These are phyloP conservation scores for Nicotiana sylvestris DNA, from an alignment of 257 asterid species.

Conservation along the genomic window DNA sequence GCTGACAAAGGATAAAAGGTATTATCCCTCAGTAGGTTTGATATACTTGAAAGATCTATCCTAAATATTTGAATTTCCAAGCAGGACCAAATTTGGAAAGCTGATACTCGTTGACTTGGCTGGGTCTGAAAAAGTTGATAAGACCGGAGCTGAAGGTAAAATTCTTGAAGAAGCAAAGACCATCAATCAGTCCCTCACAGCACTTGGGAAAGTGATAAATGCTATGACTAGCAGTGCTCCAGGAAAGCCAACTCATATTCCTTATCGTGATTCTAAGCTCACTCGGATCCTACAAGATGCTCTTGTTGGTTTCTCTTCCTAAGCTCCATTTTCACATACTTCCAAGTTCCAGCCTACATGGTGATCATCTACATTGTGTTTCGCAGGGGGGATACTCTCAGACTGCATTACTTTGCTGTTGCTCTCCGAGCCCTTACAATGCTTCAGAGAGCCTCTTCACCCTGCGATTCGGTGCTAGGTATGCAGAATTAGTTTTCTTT, in stretches of 20 bases:
- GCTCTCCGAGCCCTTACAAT: constrained; percentile 84
- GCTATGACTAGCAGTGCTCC: constrained; percentile 52
- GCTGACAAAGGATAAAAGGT: constrained; percentile 52
- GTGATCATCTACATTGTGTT: constrained; percentile 24
- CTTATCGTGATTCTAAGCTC: constrained; percentile 85
- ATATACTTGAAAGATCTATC: constrained; percentile 6
- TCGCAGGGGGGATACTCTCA: constrained; percentile 74
- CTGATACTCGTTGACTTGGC: constrained; percentile 87
- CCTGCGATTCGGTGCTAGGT: constrained; percentile 90
- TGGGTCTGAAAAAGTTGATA: constrained; percentile 90
- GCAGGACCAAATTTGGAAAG: constrained; percentile 54
- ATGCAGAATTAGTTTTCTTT: constrained; percentile 8
- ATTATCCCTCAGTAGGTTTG: constrained; percentile 3
- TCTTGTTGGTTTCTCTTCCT: constrained; percentile 50
- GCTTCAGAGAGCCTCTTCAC: constrained; percentile 76
- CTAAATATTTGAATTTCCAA: constrained; percentile 13
- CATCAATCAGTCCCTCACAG: constrained; percentile 78
- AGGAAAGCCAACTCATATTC: constrained; percentile 65
- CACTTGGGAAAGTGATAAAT: constrained; percentile 86
- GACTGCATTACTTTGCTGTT: constrained; percentile 82
- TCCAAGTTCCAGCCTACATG: not conserved
- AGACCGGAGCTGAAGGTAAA: constrained; percentile 85
- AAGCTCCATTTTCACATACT: constrained; percentile 10
- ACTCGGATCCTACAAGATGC: constrained; percentile 79
- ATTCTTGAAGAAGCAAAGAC: constrained; percentile 92